phyloP scores from a whole-genome alignment of 192 early-diverging fungal species.

The Coemansia sp. region DNA sequence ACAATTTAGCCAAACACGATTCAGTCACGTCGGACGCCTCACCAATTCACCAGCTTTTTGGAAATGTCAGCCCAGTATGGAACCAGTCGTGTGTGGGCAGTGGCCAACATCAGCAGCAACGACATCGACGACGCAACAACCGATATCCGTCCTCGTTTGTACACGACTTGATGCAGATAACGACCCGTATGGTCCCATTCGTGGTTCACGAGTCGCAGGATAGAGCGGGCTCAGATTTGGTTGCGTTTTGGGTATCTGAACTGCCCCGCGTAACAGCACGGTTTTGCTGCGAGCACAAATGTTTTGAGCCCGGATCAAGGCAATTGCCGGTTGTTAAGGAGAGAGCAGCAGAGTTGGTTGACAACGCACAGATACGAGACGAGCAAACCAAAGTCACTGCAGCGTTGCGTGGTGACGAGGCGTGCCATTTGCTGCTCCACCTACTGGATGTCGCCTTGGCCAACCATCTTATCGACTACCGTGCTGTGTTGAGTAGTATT shows the following conservation, averaged over 20 bases:
- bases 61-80: constrained; percentile 28
- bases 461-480: constrained; percentile 7
- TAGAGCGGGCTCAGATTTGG: background rate
- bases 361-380: background rate
- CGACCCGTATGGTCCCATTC: constrained; percentile 3
- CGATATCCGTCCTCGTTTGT: background rate
- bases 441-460: constrained; percentile 19
- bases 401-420: constrained; percentile 12
- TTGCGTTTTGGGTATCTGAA: constrained; percentile 16
- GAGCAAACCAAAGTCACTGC: background rate
- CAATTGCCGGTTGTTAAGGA: background rate
- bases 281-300: constrained; percentile 7
- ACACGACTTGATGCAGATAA: constrained; percentile 9
- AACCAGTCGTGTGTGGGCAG: constrained; percentile 1
- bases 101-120: background rate
- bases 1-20: constrained; percentile 21
- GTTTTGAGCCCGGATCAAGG: background rate
- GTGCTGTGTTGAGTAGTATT: constrained; percentile 2
- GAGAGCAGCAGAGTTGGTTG: background rate
- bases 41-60: constrained; percentile 15
- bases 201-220: background rate
- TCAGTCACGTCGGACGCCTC: constrained; percentile 4
- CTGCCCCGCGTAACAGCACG: constrained; percentile 8
- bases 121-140: background rate
- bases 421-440: constrained; percentile 25